Conservation (phyloP, 495 filamentous ascomycete genomes). For the Xylaria palmicola region DNA sequence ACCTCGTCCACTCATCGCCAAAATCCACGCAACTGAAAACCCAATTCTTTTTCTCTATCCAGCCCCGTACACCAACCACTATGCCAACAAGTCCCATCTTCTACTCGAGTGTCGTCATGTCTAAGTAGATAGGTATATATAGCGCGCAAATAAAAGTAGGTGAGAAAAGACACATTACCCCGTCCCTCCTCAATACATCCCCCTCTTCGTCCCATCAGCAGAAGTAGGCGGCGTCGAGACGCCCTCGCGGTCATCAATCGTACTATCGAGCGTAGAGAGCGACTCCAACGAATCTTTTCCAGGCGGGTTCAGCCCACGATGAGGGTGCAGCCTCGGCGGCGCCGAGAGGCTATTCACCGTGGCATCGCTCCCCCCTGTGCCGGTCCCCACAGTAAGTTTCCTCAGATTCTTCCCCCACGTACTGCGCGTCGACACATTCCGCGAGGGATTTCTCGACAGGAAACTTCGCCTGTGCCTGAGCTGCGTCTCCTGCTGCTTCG, state of each 20-base stretch:
- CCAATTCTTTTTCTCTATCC: too few species aligned
- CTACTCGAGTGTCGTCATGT: too few species aligned
- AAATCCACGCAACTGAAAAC: too few species aligned
- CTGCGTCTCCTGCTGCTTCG: slow-evolving; percentile 34
- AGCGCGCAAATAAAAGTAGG: too few species aligned
- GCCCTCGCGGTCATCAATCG: slow-evolving; percentile 29
- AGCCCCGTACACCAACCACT: too few species aligned
- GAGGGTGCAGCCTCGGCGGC: slow-evolving; percentile 16
- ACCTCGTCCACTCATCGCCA: too few species aligned
- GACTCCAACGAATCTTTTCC: slow-evolving; percentile 30
- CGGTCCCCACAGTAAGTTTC: slow-evolving; percentile 25
- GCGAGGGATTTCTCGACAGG: slow-evolving; percentile 16
- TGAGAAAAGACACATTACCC: not conserved
- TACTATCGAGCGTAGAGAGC: slow-evolving; percentile 36
- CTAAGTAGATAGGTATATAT: too few species aligned
- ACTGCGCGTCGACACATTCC: slow-evolving; percentile 9
- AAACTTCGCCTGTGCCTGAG: slow-evolving; percentile 18
- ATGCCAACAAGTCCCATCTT: too few species aligned
- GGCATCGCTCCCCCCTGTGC: slow-evolving; percentile 11
- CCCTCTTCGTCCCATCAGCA: slow-evolving; percentile 23
- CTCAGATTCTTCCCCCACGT: slow-evolving; percentile 20
- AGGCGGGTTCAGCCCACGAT: slow-evolving; percentile 10
- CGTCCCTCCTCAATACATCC: not conserved
- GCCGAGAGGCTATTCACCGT: slow-evolving; percentile 3
- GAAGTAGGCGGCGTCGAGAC: slow-evolving; percentile 14